A percentile compares a stretch with the other conserved stretches of the same genome.
phyloP scores from a whole-genome alignment of 2,329 filamentous ascomycete species.

The Hymenoscyphus scutula region DNA sequence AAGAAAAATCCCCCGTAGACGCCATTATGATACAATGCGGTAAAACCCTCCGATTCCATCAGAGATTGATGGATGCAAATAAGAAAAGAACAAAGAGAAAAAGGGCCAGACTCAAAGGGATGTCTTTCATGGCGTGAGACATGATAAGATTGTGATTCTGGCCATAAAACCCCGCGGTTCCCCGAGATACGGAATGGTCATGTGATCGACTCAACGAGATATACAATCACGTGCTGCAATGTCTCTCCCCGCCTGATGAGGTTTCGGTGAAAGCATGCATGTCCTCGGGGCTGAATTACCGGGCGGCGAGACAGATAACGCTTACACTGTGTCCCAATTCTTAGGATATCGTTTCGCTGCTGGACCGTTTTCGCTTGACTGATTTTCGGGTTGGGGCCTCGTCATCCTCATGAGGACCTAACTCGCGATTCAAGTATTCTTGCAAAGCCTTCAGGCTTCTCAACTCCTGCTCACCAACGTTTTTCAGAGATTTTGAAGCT shows the following conservation, averaged over 20 bases:
- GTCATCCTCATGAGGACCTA: not conserved
- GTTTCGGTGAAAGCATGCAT: not conserved
- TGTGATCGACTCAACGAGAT: not conserved
- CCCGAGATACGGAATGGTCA: not conserved
- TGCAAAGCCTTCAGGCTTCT: constrained; percentile 14
- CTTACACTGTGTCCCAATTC: not conserved
- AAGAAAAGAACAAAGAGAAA: too few relatives aligned
- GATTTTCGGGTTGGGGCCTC: constrained; percentile 1
- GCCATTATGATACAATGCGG: constrained; percentile 17
- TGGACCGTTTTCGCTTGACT: not conserved
- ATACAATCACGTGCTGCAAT: not conserved
- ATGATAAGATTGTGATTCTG: not conserved
- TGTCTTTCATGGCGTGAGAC: not conserved
- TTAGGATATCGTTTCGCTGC: not conserved
- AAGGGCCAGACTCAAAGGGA: constrained; percentile 2
- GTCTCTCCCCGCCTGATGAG: not conserved
- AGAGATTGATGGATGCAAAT: constrained; percentile 10
- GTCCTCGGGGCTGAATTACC: not conserved
- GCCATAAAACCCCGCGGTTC: too few relatives aligned
- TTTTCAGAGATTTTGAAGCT: constrained; percentile 3
- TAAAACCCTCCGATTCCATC: not conserved
- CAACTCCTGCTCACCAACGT: constrained; percentile 19
- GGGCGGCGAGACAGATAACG: not conserved
- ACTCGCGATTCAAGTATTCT: not conserved
- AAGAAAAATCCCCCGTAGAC: constrained; percentile 6